Conservation (phyloP, 257 asterid species). For the Nicotiana obtusifolia region DNA sequence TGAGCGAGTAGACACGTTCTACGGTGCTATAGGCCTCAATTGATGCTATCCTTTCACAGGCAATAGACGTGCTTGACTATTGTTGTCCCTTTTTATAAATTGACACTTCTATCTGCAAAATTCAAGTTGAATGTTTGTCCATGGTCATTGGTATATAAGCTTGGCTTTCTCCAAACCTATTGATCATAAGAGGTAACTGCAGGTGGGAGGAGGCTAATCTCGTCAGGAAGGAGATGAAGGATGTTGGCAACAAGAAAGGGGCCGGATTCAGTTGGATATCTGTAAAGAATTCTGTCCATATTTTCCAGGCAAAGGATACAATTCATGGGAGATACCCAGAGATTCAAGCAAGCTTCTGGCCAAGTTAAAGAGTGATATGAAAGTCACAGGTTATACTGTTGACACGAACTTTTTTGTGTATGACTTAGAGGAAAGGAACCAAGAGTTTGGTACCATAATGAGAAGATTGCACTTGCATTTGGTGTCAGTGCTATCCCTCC, state of each 20-base stretch:
- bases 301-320: constrained; percentile 76
- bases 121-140: background rate
- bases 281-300: constrained; percentile 51
- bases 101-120: background rate
- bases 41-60: too few relatives aligned
- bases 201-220: constrained; percentile 75
- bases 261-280: constrained; percentile 79
- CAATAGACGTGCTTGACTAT: background rate
- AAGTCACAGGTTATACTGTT: constrained; percentile 67
- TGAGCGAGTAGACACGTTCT: too few relatives aligned
- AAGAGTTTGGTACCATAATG: constrained; percentile 80
- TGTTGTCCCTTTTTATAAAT: background rate
- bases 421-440: constrained; percentile 80
- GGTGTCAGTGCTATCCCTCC: constrained; percentile 69
- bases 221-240: constrained; percentile 73
- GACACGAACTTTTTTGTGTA: constrained; percentile 54
- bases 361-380: constrained; percentile 49
- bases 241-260: constrained; percentile 76
- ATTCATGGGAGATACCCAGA: constrained; percentile 51
- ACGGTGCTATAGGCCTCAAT: too few relatives aligned
- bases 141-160: background rate
- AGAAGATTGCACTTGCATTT: constrained; percentile 82
- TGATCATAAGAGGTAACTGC: constrained; percentile 8
- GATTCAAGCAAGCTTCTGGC: constrained; percentile 61
- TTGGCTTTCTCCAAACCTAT: background rate